These are phyloP conservation scores for Colletotrichum sansevieriae DNA, from an alignment of 2,329 filamentous ascomycete species.

Conservation along the genomic window DNA sequence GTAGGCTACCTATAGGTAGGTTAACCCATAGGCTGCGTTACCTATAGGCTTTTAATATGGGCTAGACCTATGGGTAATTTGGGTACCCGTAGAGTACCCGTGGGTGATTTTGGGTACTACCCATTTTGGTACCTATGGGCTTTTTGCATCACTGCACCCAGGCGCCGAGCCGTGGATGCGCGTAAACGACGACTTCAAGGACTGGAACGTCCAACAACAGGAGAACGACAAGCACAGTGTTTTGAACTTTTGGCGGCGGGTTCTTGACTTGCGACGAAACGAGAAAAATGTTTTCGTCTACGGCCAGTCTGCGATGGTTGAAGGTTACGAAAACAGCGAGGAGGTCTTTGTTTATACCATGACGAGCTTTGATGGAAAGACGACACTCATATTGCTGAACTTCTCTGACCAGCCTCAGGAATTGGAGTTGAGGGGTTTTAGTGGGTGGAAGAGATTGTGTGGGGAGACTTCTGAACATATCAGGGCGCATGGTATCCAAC, in stretches of 20 bases:
- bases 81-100: no score
- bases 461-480: not conserved
- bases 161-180: constrained; percentile 46
- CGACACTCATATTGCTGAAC: constrained; percentile 44
- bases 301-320: constrained; percentile 33
- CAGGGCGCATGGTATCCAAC: no score
- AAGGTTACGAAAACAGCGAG: constrained; percentile 37
- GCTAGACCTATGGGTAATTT: no score
- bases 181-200: constrained; percentile 45
- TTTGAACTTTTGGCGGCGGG: constrained; percentile 41
- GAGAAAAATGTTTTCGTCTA: constrained; percentile 45
- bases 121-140: no score
- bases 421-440: not conserved
- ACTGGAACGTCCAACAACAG: constrained; percentile 43
- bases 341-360: constrained; percentile 45
- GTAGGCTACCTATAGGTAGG: no score
- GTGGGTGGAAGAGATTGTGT: not conserved
- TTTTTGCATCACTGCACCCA: no score
- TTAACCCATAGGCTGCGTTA: no score
- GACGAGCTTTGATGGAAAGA: constrained; percentile 39
- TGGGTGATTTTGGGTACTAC: no score
- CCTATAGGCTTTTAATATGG: no score
- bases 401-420: constrained; percentile 7
- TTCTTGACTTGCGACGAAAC: constrained; percentile 39
- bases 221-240: constrained; percentile 39